phyloP scores from a whole-genome alignment of 495 filamentous ascomycete species.

The Tuber borchii region DNA sequence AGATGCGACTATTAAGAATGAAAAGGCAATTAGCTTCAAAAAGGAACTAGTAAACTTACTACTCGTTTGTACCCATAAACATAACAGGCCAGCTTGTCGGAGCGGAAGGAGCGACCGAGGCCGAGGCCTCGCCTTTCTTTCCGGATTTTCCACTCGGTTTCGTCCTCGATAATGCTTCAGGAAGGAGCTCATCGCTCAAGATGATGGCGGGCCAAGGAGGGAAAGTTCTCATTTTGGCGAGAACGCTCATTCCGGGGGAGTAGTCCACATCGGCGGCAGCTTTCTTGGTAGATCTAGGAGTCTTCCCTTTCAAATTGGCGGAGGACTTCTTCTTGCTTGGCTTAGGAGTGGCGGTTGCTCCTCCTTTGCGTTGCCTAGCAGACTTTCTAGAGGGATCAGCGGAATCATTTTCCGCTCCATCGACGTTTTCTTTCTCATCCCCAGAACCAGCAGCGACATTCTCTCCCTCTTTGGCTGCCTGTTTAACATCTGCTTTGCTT shows the following conservation, averaged over 20 bases:
- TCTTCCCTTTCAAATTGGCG: slow-evolving; percentile 36
- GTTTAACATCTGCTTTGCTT: slow-evolving; percentile 16
- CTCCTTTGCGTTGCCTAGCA: slow-evolving; percentile 4
- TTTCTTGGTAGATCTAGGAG: slow-evolving; percentile 26
- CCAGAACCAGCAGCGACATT: slow-evolving; percentile 9
- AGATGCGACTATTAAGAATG: slow-evolving; percentile 11
- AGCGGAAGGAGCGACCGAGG: slow-evolving; percentile 4
- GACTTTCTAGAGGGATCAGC: slow-evolving; percentile 19
- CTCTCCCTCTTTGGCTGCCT: slow-evolving; percentile 14
- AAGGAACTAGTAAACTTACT: slow-evolving; percentile 28
- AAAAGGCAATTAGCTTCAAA: slow-evolving; percentile 6
- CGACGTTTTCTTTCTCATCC: slow-evolving; percentile 22
- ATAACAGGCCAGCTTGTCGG: slow-evolving; percentile 34
- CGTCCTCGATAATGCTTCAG: slow-evolving; percentile 30
- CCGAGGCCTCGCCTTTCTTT: slow-evolving; percentile 23
- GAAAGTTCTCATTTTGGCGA: slow-evolving; percentile 42
- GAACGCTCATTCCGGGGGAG: slow-evolving; percentile 32
- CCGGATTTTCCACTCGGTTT: slow-evolving; percentile 27
- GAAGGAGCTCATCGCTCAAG: slow-evolving; percentile 37
- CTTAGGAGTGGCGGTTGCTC: slow-evolving; percentile 22
- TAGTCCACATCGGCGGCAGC: slow-evolving; percentile 35
- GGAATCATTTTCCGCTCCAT: slow-evolving; percentile 31
- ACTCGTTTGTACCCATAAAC: slow-evolving; percentile 41
- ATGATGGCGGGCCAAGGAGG: slow-evolving; percentile 41
- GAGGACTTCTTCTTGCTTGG: slow-evolving; percentile 36